Evolutionary conservation across 495 filamentous ascomycete species (phyloP).

Genomic region (Aspergillus leporis): DNA sequence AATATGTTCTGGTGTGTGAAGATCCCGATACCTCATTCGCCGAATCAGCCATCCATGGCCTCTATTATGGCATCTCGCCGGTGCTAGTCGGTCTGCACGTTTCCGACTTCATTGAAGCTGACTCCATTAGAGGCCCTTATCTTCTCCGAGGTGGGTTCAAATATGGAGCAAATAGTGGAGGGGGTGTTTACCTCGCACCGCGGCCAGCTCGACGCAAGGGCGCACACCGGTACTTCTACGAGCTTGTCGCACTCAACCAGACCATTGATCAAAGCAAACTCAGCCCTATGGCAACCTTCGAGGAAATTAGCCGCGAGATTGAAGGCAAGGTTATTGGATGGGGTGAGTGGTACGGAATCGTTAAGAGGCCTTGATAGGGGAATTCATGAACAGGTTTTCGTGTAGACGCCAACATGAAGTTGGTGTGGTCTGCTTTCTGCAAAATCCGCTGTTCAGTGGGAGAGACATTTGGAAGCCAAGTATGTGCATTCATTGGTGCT

Average conservation of each 20-base stretch:
- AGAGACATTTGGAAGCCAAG: background rate
- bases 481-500: background rate
- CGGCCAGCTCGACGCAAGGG: slow-evolving; percentile 47
- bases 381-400: background rate
- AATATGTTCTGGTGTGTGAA: slow-evolving; percentile 51
- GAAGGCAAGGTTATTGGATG: slow-evolving; percentile 51
- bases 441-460: background rate
- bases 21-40: slow-evolving; percentile 53
- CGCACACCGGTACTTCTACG: slow-evolving; percentile 52
- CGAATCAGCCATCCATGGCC: slow-evolving; percentile 45
- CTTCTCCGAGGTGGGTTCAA: slow-evolving; percentile 45
- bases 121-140: slow-evolving; percentile 19
- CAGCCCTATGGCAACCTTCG: slow-evolving; percentile 32
- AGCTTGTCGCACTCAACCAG: slow-evolving; percentile 46
- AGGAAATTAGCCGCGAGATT: slow-evolving; percentile 39
- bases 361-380: slow-evolving; percentile 36
- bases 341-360: slow-evolving; percentile 53
- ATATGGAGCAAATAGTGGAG: slow-evolving; percentile 43
- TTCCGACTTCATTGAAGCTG: slow-evolving; percentile 36
- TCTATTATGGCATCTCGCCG: slow-evolving; percentile 46
- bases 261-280: slow-evolving; percentile 34
- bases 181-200: slow-evolving; percentile 40
- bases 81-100: slow-evolving; percentile 34
- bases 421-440: slow-evolving; percentile 5
- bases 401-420: background rate